Evolutionary conservation across 1,284 basidiomycete genomes (phyloP), one percentile per base, ranked within the genome.

Genomic region (Naganishia sp.): DNA sequence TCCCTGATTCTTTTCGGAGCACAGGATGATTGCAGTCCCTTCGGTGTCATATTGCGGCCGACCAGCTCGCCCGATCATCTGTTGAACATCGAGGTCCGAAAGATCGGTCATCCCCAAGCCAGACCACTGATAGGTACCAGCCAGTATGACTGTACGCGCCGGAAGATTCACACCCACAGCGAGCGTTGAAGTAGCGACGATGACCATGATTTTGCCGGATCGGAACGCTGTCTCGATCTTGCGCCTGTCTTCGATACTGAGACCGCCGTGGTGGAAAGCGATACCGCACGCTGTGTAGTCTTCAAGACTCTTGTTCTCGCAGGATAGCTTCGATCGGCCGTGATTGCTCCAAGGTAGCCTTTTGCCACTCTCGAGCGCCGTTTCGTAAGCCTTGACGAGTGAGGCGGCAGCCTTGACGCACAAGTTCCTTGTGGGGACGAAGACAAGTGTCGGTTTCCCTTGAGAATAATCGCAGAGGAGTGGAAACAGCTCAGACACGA

Each of bases 371-470:
- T 83, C 78, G 67, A 83, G 78, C 0, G 85, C 83, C 46, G 85
- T 83, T 60, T 84, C 80, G 73, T 88, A 92, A 42, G 89, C 87
- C 71, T 89, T 88, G 67, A 85, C 81, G 15, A 97, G 75, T 21
- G 86, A 84, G 60, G 88, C 86, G 0, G 93, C 94, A 0, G 92
- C 88, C 0, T 68, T 66, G 36, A 71, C 67, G 70, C 78, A 79
- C 6, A 48, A 36, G 28, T 61, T 92, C 69, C 94, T 83, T 5
- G 93, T 95, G 6, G 90, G 83, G 70, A 88, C 90, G 75, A 97
- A 97, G 3, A 96, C 81, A 39, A 94, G 82, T 23, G 90, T 88
- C 0, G 93, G 91, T 75, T 91, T 92, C 25, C 88, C 85, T 3
- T 82, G 80, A 0, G 88, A 86, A 74, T 93, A 85, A 66, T 85